A percentile compares a stretch with the other conserved stretches of the same genome.
Evolutionary conservation across 352 stramenopile genomes (phyloP).

Genomic region (Phytopythium sindhum): DNA sequence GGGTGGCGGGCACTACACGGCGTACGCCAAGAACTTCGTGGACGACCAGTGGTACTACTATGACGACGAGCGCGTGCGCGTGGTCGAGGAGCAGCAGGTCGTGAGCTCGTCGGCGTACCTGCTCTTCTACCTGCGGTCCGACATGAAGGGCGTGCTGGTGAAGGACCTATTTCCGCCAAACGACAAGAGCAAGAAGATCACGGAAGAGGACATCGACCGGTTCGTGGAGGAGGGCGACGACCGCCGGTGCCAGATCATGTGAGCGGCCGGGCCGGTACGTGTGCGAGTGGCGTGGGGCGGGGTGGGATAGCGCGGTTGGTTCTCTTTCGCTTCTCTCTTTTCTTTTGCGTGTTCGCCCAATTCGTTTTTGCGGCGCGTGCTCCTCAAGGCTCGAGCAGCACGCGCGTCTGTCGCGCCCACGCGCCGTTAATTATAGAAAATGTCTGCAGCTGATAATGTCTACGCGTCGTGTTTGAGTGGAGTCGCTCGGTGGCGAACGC

Average conservation of each 20-base stretch:
- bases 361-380: background rate
- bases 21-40: constrained; percentile 86
- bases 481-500: too few species aligned
- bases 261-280: constrained; percentile 11
- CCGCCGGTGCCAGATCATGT: constrained; percentile 82
- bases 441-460: too few species aligned
- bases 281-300: background rate
- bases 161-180: constrained; percentile 86
- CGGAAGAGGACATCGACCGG: constrained; percentile 86
- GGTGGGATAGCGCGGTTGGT: background rate
- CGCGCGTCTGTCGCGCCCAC: background rate
- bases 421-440: constrained; percentile 3
- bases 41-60: constrained; percentile 91
- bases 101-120: constrained; percentile 87
- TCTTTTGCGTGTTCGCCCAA: background rate
- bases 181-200: constrained; percentile 82
- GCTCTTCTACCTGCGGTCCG: constrained; percentile 90
- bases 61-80: constrained; percentile 84
- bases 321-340: background rate
- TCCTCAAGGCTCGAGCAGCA: background rate
- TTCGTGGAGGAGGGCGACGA: constrained; percentile 85
- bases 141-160: constrained; percentile 80
- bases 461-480: too few species aligned
- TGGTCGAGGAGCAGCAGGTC: constrained; percentile 85
- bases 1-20: constrained; percentile 84